Conservation (phyloP, 2,329 filamentous ascomycete species). For the Zalaria obscura region DNA sequence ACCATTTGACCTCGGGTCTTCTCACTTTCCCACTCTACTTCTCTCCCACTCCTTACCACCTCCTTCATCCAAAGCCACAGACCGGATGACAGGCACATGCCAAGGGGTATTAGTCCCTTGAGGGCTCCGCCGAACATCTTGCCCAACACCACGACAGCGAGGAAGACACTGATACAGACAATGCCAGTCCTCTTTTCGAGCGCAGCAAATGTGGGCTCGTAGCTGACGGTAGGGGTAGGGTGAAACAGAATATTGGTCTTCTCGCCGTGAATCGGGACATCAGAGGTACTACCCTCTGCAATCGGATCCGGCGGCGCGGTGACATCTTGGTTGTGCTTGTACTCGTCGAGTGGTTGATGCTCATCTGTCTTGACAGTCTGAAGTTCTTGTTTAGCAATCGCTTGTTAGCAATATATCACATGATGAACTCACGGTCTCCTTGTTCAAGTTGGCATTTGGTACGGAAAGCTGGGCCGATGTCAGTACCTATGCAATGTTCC, state of each 20-base stretch:
- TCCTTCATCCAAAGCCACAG: conserved; percentile 87
- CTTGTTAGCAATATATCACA: no score
- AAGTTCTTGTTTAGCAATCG: background rate
- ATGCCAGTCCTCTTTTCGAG: conserved; percentile 63
- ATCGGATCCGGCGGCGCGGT: conserved; percentile 84
- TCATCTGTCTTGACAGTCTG: conserved; percentile 55
- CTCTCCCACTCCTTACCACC: conserved; percentile 64
- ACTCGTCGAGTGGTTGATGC: conserved; percentile 61
- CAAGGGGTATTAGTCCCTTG: conserved; percentile 62
- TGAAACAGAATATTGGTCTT: conserved; percentile 96
- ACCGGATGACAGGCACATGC: conserved; percentile 55
- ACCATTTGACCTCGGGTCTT: conserved; percentile 68
- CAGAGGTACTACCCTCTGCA: conserved; percentile 67
- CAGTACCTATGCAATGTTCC: conserved; percentile 1
- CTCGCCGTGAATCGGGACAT: conserved; percentile 90
- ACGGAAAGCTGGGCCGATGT: conserved; percentile 50
- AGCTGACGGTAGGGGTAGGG: conserved; percentile 79
- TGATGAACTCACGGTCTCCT: conserved; percentile 40
- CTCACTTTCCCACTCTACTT: conserved; percentile 80
- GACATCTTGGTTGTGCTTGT: conserved; percentile 73
- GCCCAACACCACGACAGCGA: conserved; percentile 62
- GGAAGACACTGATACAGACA: conserved; percentile 55
- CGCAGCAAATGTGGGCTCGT: conserved; percentile 70
- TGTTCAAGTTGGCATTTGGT: conserved; percentile 78
- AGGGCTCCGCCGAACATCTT: conserved; percentile 66